phyloP scores from a whole-genome alignment of 495 filamentous ascomycete genomes.

The Cetradonia linearis region DNA sequence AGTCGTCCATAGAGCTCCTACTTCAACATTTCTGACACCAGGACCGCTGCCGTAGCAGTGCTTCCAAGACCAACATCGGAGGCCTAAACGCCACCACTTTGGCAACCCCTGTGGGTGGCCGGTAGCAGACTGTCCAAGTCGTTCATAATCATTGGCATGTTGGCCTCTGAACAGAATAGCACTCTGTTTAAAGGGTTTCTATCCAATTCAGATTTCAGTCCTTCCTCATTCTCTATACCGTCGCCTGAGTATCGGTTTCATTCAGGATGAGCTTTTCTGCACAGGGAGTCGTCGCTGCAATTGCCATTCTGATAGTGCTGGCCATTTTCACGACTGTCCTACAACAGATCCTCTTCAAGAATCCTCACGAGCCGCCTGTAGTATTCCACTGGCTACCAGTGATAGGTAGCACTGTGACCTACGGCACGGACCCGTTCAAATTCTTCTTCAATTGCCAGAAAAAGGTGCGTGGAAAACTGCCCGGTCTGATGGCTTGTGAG shows the following conservation, averaged over 20 bases:
- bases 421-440: constrained; percentile 73
- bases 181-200: not conserved
- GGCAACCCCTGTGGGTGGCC: not conserved
- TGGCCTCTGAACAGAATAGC: not conserved
- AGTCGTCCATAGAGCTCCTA: too few species aligned
- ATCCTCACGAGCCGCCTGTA: constrained; percentile 63
- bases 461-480: constrained; percentile 45
- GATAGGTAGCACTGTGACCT: constrained; percentile 67
- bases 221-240: not conserved
- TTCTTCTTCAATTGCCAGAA: constrained; percentile 63
- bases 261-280: not conserved
- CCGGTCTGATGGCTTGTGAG: too few species aligned
- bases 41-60: not conserved
- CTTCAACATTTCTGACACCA: too few species aligned
- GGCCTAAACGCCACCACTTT: not conserved
- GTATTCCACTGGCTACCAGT: constrained; percentile 81
- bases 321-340: constrained; percentile 55
- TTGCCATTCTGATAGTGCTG: constrained; percentile 32
- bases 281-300: not conserved
- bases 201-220: not conserved
- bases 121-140: not conserved
- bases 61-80: not conserved
- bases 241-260: not conserved
- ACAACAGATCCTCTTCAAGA: constrained; percentile 57
- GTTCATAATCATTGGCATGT: not conserved